Conservation (phyloP, 331 rosid species). For the Prunus yedoensis region DNA sequence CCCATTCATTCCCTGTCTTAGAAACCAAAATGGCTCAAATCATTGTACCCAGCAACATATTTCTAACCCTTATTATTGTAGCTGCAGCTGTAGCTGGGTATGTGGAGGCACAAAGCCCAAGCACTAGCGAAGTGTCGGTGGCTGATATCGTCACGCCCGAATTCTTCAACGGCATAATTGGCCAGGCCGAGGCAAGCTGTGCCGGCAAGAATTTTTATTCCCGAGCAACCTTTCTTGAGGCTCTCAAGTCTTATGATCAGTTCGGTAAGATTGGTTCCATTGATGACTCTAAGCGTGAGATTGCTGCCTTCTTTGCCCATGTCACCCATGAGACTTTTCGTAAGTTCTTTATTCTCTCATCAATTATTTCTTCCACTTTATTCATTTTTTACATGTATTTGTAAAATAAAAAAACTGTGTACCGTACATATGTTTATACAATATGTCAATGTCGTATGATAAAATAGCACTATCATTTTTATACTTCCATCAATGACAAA, state of each 20-base stretch:
- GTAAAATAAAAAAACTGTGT: too few species aligned
- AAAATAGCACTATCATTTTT: too few species aligned
- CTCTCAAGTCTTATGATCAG: conserved; percentile 37
- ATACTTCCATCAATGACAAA: too few species aligned
- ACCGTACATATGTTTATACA: too few species aligned
- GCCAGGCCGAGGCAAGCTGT: conserved; percentile 47
- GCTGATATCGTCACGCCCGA: conserved; percentile 49
- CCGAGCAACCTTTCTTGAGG: conserved; percentile 46
- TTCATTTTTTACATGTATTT: too few species aligned
- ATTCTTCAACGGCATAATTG: conserved; percentile 53
- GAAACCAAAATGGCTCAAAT: background rate
- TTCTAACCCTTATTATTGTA: background rate
- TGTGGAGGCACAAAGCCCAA: conserved; percentile 31
- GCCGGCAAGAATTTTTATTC: conserved; percentile 61
- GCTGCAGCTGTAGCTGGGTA: background rate
- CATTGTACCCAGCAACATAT: background rate
- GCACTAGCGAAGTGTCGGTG: conserved; percentile 37
- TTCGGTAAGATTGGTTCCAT: conserved; percentile 45
- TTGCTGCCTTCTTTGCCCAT: conserved; percentile 76
- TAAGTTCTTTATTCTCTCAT: conserved; percentile 21
- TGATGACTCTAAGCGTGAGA: conserved; percentile 70
- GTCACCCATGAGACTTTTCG: conserved; percentile 86
- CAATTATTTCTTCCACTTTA: background rate
- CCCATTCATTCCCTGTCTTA: background rate
- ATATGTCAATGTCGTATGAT: too few species aligned